A percentile compares a stretch with the other conserved stretches of the same genome.
Evolutionary conservation across 306 rosid genomes (phyloP).

Genomic region (Hippophae rhamnoides): DNA sequence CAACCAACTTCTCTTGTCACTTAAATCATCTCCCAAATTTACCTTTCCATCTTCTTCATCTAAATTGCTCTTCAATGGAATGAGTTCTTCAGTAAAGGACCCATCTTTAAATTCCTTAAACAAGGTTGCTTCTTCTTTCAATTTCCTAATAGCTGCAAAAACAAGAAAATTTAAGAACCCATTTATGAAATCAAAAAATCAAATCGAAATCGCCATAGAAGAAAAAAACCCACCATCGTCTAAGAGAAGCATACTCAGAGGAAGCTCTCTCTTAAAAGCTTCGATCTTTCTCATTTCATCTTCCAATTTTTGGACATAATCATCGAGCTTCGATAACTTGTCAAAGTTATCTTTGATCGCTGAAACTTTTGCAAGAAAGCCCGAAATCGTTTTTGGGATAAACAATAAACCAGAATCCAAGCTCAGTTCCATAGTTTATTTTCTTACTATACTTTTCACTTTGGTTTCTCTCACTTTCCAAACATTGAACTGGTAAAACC

Average conservation of each 20-base stretch:
- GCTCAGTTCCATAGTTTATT: conserved; percentile 35
- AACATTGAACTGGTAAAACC: conserved; percentile 15
- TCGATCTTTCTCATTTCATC: conserved; percentile 60
- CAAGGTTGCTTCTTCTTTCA: conserved; percentile 42
- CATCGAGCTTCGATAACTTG: conserved; percentile 39
- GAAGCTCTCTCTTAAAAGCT: conserved; percentile 84
- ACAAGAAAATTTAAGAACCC: conserved; percentile 1
- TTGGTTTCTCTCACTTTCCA: neutral
- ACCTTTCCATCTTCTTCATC: conserved; percentile 19
- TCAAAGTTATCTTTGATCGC: conserved; percentile 22
- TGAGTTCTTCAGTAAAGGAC: conserved; percentile 27
- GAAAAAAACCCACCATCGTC: conserved; percentile 44
- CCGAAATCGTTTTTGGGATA: conserved; percentile 46
- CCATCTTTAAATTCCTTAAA: conserved; percentile 28
- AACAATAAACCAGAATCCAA: conserved; percentile 46
- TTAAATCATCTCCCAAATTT: conserved; percentile 14
- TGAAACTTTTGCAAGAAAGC: conserved; percentile 33
- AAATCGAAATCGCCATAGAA: neutral
- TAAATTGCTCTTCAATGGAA: conserved; percentile 20
- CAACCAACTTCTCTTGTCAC: conserved; percentile 49
- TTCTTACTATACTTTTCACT: neutral
- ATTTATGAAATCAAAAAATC: conserved; percentile 1
- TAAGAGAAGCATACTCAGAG: conserved; percentile 58
- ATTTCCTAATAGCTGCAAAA: conserved; percentile 46
- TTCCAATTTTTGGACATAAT: conserved; percentile 39